Evolutionary conservation across 352 stramenopile species (phyloP), one percentile per base, ranked within the genome.

Genomic region (Aphanomyces invadans): DNA sequence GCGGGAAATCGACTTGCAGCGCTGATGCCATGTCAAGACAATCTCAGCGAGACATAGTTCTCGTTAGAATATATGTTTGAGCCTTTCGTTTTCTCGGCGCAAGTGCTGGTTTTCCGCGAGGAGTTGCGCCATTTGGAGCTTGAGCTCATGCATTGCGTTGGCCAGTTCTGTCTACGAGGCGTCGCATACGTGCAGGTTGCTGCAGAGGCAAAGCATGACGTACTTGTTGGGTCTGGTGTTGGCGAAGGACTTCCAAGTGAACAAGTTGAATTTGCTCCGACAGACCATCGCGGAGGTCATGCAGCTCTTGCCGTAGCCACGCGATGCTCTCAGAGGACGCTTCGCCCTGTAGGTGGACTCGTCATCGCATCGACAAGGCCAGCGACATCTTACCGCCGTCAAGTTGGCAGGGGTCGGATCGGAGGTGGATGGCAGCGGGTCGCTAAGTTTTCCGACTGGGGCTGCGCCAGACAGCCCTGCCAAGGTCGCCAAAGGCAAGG

Each of bases 221-320:
- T 48, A 62, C 54, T 32, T 62, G 54, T 28, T 62, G 54, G 11
- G 54, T 32, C 21, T 62, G 54, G 25, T 62, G 54, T 21, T 62
- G 54, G 5, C 54, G 54, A 23, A 62, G 32, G 2, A 62, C 36
- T 23, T 62, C 54, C 17, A 62, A 44, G 46, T 62, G 54, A 17
- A 62, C 54, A 3, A 44, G 33, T 12, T 42, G 26, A 21, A 62
- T 62, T 19, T 62, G 11, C 12, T 62, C 54, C 31, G 54, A 62
- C 26, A 62, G 25, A 2, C 26, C 25, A 9, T 45, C 17, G 25
- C 38, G 33, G 17, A 62, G n/a, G 19, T 17, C 29, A 2, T 62
- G 25, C 15, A 62, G 25, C 32, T 62, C 31, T 2, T 32, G 29
- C 17, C 33, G 31, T 15, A 62, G 54, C 49, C 49, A 57, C 26